Evolutionary conservation across 108 stramenopile genomes (phyloP).

Genomic region (Phaeodactylum tricornutum): DNA sequence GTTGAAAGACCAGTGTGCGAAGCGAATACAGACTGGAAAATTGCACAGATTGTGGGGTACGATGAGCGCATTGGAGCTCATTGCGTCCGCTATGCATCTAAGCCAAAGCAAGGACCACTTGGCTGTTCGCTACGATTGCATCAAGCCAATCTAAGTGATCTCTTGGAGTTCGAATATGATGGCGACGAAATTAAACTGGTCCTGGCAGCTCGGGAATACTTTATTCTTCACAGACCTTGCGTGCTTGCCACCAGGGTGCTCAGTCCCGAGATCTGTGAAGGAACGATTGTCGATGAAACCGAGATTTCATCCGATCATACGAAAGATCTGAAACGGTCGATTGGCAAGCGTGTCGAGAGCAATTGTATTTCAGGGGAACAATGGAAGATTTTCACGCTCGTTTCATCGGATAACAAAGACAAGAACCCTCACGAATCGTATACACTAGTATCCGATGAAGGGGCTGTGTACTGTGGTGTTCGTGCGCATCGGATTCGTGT

Average conservation of each 20-base stretch:
- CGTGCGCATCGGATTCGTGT: constrained; percentile 6
- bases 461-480: constrained; percentile 12
- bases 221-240: constrained; percentile 12
- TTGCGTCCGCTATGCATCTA: constrained; percentile 16
- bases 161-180: constrained; percentile 18
- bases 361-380: no score
- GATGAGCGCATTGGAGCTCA: constrained; percentile 26
- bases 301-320: no score
- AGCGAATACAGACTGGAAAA: constrained; percentile 7
- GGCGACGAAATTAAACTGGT: constrained; percentile 10
- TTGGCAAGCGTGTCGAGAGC: no score
- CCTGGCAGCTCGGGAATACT: constrained; percentile 21
- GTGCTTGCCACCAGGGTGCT: no score
- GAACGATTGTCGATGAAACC: no score
- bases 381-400: no score
- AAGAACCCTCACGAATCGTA: not conserved
- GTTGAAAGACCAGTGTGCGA: constrained; percentile 10
- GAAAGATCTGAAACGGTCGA: no score
- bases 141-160: not conserved
- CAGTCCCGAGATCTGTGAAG: no score
- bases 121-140: not conserved
- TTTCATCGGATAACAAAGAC: no score
- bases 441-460: constrained; percentile 20
- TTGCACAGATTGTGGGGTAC: constrained; percentile 25
- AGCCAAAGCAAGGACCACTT: not conserved